Evolutionary conservation across 2,329 filamentous ascomycete genomes (phyloP).

Genomic region (Diaporthe ampelina): DNA sequence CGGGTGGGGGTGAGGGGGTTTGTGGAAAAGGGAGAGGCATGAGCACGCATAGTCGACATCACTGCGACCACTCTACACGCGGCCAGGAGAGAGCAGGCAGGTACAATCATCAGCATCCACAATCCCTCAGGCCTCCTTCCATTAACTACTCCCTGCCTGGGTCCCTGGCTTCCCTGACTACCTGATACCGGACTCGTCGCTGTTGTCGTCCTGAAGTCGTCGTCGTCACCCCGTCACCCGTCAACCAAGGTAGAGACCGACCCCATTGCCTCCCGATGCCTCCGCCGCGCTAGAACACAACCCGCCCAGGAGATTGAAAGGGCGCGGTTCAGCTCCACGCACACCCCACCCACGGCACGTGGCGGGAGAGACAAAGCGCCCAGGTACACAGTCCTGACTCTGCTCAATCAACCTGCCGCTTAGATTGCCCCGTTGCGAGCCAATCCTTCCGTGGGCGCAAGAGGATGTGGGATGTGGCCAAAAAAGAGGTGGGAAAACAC

Average conservation of each 20-base stretch:
- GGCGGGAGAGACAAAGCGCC: constrained; percentile 18
- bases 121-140: constrained; percentile 8
- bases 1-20: background rate
- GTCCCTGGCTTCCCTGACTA: background rate
- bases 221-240: background rate
- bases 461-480: background rate
- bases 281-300: constrained; percentile 26
- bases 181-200: background rate
- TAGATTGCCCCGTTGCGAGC: constrained; percentile 1
- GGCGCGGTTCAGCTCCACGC: constrained; percentile 30
- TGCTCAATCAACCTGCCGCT: background rate
- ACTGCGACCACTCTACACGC: constrained; percentile 27
- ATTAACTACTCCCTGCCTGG: background rate
- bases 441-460: background rate
- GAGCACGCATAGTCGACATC: constrained; percentile 16
- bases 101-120: background rate
- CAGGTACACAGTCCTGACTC: background rate
- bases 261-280: constrained; percentile 27
- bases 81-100: background rate
- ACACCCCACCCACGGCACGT: constrained; percentile 24
- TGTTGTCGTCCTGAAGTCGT: background rate
- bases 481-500: background rate
- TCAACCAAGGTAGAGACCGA: background rate
- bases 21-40: background rate
- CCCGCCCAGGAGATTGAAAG: constrained; percentile 30